Evolutionary conservation across 2,329 filamentous ascomycete genomes (phyloP).

Genomic region (Bimuria novae-zelandiae): DNA sequence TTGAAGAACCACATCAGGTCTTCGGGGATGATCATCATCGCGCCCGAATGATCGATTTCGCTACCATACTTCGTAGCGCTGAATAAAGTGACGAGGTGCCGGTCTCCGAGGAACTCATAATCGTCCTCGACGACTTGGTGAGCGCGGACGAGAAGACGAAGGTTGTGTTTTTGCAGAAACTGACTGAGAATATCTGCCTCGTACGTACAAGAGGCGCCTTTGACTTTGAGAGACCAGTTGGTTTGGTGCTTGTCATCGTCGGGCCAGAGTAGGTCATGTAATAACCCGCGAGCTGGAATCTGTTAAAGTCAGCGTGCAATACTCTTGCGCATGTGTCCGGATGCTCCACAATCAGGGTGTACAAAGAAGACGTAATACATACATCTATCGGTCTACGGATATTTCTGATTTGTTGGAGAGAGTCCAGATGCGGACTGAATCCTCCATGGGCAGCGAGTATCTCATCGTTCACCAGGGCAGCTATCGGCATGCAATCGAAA

Average conservation of each 20-base stretch:
- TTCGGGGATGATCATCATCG: constrained; percentile 99
- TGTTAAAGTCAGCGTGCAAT: constrained; percentile 55
- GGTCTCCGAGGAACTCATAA: constrained; percentile 99
- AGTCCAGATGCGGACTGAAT: constrained; percentile 94
- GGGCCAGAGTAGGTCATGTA: constrained; percentile 98
- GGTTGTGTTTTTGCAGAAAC: constrained; percentile 98
- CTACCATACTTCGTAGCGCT: constrained; percentile 99
- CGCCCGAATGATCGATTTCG: constrained; percentile 98
- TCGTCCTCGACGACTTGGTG: constrained; percentile 99
- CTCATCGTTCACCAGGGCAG: constrained; percentile 99
- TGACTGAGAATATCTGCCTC: constrained; percentile 95
- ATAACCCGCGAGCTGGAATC: constrained; percentile 96
- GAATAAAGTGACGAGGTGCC: constrained; percentile 95
- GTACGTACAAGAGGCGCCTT: constrained; percentile 98
- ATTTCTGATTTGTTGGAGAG: constrained; percentile 98
- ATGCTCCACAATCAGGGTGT: too few species aligned
- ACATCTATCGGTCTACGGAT: constrained; percentile 99
- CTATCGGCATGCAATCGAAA: constrained; percentile 98
- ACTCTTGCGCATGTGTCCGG: too few species aligned
- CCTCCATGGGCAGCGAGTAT: constrained; percentile 99
- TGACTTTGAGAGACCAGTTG: constrained; percentile 98
- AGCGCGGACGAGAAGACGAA: constrained; percentile 98
- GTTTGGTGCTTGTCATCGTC: constrained; percentile 99
- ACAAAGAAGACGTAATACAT: too few species aligned
- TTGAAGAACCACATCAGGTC: constrained; percentile 98